Evolutionary conservation across 1,284 basidiomycete genomes (phyloP).

Genomic region (Filobasidium uniguttulatum): DNA sequence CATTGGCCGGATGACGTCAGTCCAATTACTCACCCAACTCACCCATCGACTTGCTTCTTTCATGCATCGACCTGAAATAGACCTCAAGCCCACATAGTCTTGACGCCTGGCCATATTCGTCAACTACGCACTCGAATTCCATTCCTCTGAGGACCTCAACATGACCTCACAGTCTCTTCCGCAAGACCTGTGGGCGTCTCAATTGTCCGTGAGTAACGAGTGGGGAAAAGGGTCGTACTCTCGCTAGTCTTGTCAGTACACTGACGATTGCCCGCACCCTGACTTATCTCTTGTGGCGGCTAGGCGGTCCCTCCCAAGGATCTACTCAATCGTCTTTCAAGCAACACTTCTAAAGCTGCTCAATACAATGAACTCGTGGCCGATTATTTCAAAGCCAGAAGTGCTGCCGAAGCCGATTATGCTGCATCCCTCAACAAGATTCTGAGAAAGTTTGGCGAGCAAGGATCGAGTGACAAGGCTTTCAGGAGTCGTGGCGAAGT

Average conservation of each 20-base stretch:
- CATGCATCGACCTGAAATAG: no score
- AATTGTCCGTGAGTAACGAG: constrained; percentile 2
- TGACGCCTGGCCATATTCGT: neutral
- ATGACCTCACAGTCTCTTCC: constrained; percentile 7
- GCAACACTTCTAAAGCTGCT: constrained; percentile 26
- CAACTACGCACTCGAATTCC: neutral
- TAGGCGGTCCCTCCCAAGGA: constrained; percentile 23
- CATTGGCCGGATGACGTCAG: neutral
- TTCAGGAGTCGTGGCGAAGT: constrained; percentile 29
- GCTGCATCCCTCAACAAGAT: constrained; percentile 41
- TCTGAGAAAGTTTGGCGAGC: constrained; percentile 26
- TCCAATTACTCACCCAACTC: no score
- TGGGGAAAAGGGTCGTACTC: neutral
- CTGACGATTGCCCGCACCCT: no score
- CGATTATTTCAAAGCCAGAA: constrained; percentile 41
- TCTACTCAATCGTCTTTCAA: constrained; percentile 24
- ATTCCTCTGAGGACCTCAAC: neutral
- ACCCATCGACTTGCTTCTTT: no score
- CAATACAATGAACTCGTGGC: constrained; percentile 35
- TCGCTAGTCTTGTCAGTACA: neutral
- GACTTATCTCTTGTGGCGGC: neutral
- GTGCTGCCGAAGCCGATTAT: constrained; percentile 39
- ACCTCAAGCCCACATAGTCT: neutral
- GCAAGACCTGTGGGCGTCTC: constrained; percentile 9
- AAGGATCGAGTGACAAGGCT: constrained; percentile 23